Evolutionary conservation across 495 filamentous ascomycete genomes (phyloP).

Genomic region (Neurospora tetrasperma): DNA sequence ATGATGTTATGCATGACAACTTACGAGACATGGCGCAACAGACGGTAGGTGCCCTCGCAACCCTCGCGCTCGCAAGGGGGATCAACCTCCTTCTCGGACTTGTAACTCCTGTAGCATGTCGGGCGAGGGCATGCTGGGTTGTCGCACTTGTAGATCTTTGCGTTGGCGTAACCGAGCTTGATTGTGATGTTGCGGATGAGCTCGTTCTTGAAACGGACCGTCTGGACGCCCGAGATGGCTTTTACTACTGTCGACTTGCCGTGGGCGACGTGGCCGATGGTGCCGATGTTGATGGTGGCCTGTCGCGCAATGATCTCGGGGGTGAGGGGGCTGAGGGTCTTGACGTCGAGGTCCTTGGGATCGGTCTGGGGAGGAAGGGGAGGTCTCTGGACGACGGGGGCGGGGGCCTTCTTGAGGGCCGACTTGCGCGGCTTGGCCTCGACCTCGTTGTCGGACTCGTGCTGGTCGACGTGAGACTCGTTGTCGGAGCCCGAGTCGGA

Average conservation of each 20-base stretch:
- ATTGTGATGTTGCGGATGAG: slow-evolving; percentile 98
- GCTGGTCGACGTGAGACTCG: slow-evolving; percentile 31
- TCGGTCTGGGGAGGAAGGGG: slow-evolving; percentile 80
- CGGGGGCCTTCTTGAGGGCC: slow-evolving; percentile 38
- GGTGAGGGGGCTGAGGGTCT: slow-evolving; percentile 67
- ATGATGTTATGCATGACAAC: slow-evolving; percentile 19
- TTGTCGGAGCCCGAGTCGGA: slow-evolving; percentile 38
- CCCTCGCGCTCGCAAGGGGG: slow-evolving; percentile 91
- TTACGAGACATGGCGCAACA: slow-evolving; percentile 82
- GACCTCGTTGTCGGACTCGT: slow-evolving; percentile 29
- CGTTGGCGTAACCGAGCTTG: slow-evolving; percentile 98
- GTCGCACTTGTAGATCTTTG: slow-evolving; percentile 98
- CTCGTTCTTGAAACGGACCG: slow-evolving; percentile 98
- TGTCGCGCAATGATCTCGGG: slow-evolving; percentile 95
- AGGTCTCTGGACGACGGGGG: slow-evolving; percentile 35
- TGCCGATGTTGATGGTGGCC: slow-evolving; percentile 98
- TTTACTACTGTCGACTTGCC: slow-evolving; percentile 98
- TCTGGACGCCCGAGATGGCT: slow-evolving; percentile 97
- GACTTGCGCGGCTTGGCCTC: slow-evolving; percentile 35
- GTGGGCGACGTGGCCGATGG: slow-evolving; percentile 97
- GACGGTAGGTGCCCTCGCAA: slow-evolving; percentile 70
- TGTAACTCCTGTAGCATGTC: slow-evolving; percentile 92
- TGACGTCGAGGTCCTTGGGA: slow-evolving; percentile 71
- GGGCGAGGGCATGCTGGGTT: slow-evolving; percentile 82
- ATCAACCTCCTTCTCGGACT: slow-evolving; percentile 96